Evolutionary conservation across 108 stramenopile genomes (phyloP), one percentile per base, ranked within the genome.

Genomic region (Conticribra weissflogii): DNA sequence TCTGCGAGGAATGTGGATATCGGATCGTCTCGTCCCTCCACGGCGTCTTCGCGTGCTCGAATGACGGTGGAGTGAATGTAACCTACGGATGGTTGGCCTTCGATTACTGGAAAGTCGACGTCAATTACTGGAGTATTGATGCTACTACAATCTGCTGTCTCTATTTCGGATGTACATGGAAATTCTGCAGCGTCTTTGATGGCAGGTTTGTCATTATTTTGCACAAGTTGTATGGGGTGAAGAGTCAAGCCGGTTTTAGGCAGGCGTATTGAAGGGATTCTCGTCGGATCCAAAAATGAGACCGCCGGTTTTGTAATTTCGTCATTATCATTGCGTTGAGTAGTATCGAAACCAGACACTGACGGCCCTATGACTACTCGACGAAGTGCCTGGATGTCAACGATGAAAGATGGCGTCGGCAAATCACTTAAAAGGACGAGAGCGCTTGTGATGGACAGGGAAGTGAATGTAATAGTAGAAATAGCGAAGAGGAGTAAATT

Each of bases 371-470:
- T 31, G 34, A 80, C 66, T 29, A 66, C 72, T 12, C 63, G 71
- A 30, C 59, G 59, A 17, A 68, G 68, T 18, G 78, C 78, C 52
- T 68, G 78, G 4, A 68, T 18, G 58, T 79, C 78, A 17, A 79
- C 33, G 12, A 79, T 68, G 25, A 79, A 79, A 3, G 66, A 74
- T 16, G 88, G 88, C 16, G 88, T 89, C 1, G 85, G 86, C 24
- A 89, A 66, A 58, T 85, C 79, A 50, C 82, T 81, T 14, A 89
- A 47, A 22, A 89, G 47, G 41, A 78, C 19, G 50, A 60, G 1
- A 22, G 30, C 30, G 51, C 19, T 19, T 3, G 29, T 18, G 24
- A 52, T 50, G n/a, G n/a, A n/a, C n/a, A n/a, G n/a, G n/a, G n/a
- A n/a, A n/a, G n/a, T n/a, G n/a, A n/a, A n/a, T n/a, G n/a, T n/a